Evolutionary conservation across 208 protist species (phyloP).

Genomic region (Crithidia acanthocephali): DNA sequence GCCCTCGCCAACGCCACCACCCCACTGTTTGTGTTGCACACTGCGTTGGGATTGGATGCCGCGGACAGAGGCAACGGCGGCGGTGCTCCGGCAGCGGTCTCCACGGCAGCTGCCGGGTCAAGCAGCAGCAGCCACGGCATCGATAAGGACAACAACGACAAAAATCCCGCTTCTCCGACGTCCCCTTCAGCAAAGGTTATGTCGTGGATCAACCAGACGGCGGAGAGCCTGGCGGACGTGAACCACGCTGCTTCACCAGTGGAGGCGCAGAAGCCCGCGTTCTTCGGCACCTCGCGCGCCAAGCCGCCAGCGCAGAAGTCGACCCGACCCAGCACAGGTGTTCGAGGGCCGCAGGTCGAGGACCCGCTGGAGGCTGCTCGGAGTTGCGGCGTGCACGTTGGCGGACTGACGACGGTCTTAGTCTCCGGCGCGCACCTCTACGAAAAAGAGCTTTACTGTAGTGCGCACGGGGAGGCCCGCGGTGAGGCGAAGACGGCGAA

Average conservation of each 20-base stretch:
- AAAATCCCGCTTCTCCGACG: background rate
- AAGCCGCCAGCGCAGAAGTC: slow-evolving; percentile 8
- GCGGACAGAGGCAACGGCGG: background rate
- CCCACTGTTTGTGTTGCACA: slow-evolving; percentile 18
- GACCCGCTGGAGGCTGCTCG: slow-evolving; percentile 17
- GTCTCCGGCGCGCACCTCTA: slow-evolving; percentile 38
- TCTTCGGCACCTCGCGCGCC: slow-evolving; percentile 10
- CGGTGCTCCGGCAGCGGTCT: background rate
- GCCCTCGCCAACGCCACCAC: slow-evolving; percentile 43
- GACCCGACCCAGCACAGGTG: slow-evolving; percentile 12
- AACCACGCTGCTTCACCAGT: slow-evolving; percentile 18
- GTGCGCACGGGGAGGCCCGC: background rate
- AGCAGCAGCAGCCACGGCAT: background rate
- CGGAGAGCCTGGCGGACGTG: slow-evolving; percentile 27
- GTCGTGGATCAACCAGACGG: slow-evolving; percentile 16
- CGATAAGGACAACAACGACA: too few species aligned
- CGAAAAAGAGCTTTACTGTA: background rate
- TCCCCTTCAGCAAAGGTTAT: background rate
- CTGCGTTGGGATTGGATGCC: slow-evolving; percentile 14
- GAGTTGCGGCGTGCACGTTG: slow-evolving; percentile 39
- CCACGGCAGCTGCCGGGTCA: background rate
- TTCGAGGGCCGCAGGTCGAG: slow-evolving; percentile 1
- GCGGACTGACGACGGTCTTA: slow-evolving; percentile 41
- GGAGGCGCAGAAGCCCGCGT: background rate
- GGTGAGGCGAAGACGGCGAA: background rate